These are phyloP conservation scores for Pseudopyricularia javanii DNA, from an alignment of 2,329 filamentous ascomycete species.

Conservation along the genomic window DNA sequence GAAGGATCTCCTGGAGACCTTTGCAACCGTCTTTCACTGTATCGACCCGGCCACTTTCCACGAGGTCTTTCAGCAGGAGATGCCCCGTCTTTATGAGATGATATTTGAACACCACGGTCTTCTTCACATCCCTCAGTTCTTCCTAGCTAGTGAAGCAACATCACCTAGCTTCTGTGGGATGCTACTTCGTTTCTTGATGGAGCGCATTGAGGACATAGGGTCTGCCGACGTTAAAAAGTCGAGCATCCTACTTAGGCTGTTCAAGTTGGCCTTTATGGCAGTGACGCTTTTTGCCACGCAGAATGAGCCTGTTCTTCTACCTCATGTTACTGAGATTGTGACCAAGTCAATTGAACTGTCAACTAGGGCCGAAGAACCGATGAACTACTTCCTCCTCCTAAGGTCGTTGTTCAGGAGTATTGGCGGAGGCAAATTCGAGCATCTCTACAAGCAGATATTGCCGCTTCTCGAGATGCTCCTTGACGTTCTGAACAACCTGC, in stretches of 20 bases:
- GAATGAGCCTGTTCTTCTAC: slow-evolving; percentile 90
- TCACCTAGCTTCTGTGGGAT: slow-evolving; percentile 97
- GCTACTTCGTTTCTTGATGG: slow-evolving; percentile 95
- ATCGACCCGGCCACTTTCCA: slow-evolving; percentile 98
- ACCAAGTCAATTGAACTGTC: slow-evolving; percentile 95
- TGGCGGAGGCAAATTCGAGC: slow-evolving; percentile 91
- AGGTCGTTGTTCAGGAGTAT: slow-evolving; percentile 93
- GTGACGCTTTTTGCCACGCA: slow-evolving; percentile 90
- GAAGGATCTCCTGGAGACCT: slow-evolving; percentile 93
- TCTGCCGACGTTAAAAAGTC: slow-evolving; percentile 86
- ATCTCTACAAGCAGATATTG: slow-evolving; percentile 95
- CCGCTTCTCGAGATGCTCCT: slow-evolving; percentile 94
- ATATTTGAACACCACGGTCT: slow-evolving; percentile 94
- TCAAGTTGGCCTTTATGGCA: slow-evolving; percentile 98
- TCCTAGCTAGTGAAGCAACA: slow-evolving; percentile 95
- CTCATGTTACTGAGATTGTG: slow-evolving; percentile 93
- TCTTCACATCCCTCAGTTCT: slow-evolving; percentile 93
- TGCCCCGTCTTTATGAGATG: slow-evolving; percentile 91
- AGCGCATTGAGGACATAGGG: slow-evolving; percentile 87
- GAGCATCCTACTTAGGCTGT: slow-evolving; percentile 82
- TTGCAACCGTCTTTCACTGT: slow-evolving; percentile 96
- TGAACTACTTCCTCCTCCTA: slow-evolving; percentile 95
- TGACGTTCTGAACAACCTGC: slow-evolving; percentile 89
- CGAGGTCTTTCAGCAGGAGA: slow-evolving; percentile 95
- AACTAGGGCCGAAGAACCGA: slow-evolving; percentile 89